Evolutionary conservation across 805 yeast genomes (phyloP).

Genomic region (Suhomyces faveliae): DNA sequence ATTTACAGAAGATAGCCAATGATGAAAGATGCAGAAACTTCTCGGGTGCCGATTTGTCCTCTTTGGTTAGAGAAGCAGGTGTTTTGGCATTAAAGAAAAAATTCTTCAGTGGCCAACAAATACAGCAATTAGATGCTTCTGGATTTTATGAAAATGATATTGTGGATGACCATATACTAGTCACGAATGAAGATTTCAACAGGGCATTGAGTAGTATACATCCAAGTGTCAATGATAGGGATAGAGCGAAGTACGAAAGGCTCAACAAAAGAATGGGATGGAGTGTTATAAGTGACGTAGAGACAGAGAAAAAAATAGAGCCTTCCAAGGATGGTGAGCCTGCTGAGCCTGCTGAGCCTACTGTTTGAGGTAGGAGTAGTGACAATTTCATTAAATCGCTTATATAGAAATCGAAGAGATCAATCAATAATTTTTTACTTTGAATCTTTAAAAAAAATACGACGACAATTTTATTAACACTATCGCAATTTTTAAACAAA

Average conservation of each 20-base stretch:
- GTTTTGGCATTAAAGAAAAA: conserved; percentile 78
- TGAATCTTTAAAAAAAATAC: neutral
- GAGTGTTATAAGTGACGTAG: conserved; percentile 42
- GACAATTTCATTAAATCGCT: neutral
- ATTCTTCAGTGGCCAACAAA: conserved; percentile 50
- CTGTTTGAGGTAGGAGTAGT: neutral
- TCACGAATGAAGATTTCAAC: conserved; percentile 65
- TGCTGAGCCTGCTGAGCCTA: neutral
- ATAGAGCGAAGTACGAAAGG: conserved; percentile 71
- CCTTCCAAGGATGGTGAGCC: neutral
- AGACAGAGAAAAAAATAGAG: neutral
- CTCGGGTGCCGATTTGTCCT: conserved; percentile 94
- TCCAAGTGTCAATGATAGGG: conserved; percentile 89
- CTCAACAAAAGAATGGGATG: conserved; percentile 75
- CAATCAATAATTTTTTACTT: too few relatives aligned
- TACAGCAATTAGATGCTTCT: conserved; percentile 37
- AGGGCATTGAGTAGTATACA: conserved; percentile 71
- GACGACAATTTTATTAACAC: neutral
- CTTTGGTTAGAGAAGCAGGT: conserved; percentile 92
- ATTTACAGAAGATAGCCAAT: conserved; percentile 59
- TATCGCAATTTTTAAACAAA: neutral
- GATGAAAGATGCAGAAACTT: conserved; percentile 84
- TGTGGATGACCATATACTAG: conserved; percentile 45
- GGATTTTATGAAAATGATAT: conserved; percentile 34
- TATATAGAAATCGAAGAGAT: neutral